Base-by-base conservation (phyloP, 2,329 filamentous ascomycete genomes). In the Sphaerulina populicola region DNA sequence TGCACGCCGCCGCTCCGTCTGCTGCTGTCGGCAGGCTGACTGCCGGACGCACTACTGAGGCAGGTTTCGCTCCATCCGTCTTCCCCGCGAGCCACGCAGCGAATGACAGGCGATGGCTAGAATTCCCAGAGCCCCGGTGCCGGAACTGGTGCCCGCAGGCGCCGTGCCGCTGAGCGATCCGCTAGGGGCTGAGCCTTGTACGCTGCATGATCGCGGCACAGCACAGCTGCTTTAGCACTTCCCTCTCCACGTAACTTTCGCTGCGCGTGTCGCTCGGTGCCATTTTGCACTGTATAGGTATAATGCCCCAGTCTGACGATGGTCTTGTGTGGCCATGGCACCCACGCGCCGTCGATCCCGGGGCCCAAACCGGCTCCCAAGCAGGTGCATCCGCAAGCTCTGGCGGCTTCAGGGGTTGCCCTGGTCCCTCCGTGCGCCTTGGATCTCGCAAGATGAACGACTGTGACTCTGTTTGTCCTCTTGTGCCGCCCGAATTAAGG, bases 291-390 rank as follows among this genome's bases (percentile, higher is more conserved):
- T 18, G 18, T 18, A 18, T 18, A n/a, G n/a, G n/a, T n/a, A 18
- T 18, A 3, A 18, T 18, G 18, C 4, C 18, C 18, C 18, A 18
- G 18, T 18, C 18, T 18, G 18, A 18, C 18, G 18, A 18, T 18
- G 18, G 18, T 18, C 18, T 36, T 38, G 14, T 38, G 7, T 38
- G 49, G 50, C 53, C 54, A 53, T 44, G 53, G 52, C 51, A 53
- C 56, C 43, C 53, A 49, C 47, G 44, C 44, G 47, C 50, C 50
- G 53, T 57, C 53, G 18, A 31, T 46, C 49, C 47, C 55, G 50
- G 55, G 50, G 42, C 53, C 51, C 48, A 52, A 31, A 52, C 27
- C 46, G 46, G 46, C 46, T 48, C 46, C 23, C 46, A 48, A 23
- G 12, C 3, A 44, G 45, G 29, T 53, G 55, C 55, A 57, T 57